These are phyloP conservation scores for Ustilago shanxiensis DNA, from an alignment of 1,284 basidiomycete genomes.

Conservation along the genomic window DNA sequence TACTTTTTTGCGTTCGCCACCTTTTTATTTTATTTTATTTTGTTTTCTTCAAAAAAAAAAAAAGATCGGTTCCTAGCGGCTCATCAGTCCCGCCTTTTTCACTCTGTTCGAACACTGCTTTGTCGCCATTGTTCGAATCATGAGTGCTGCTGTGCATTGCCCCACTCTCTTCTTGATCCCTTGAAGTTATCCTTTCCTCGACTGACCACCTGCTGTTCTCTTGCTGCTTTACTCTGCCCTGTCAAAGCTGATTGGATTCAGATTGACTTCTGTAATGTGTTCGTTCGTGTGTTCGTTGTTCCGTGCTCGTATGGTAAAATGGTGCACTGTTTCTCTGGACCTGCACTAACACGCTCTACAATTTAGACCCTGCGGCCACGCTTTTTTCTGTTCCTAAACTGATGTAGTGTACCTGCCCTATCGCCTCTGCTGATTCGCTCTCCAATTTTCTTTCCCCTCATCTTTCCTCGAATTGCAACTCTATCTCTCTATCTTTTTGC, in stretches of 20 bases:
- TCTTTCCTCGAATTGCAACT: neutral
- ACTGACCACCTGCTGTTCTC: too few species aligned
- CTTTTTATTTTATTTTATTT: neutral
- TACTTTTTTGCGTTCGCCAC: neutral
- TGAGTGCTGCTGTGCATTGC: neutral
- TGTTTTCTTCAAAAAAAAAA: too few species aligned
- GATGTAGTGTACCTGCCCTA: too few species aligned
- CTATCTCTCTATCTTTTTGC: neutral
- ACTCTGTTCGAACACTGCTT: neutral
- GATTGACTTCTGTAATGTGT: too few species aligned
- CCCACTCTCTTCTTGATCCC: neutral
- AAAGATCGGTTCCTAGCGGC: neutral
- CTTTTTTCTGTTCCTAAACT: neutral
- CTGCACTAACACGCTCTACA: slow-evolving; percentile 1
- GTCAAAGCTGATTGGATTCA: neutral
- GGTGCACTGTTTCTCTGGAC: neutral
- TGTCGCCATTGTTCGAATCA: neutral
- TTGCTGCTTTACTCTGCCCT: too few species aligned
- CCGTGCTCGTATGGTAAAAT: neutral
- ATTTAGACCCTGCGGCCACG: slow-evolving; percentile 5
- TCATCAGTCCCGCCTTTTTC: neutral
- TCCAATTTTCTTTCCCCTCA: neutral
- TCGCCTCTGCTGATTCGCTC: neutral
- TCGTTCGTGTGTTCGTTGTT: too few species aligned
- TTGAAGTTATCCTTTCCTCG: too few species aligned